Base-by-base conservation (phyloP, 129 eudicot genomes). In the Tanacetum coccineum region DNA sequence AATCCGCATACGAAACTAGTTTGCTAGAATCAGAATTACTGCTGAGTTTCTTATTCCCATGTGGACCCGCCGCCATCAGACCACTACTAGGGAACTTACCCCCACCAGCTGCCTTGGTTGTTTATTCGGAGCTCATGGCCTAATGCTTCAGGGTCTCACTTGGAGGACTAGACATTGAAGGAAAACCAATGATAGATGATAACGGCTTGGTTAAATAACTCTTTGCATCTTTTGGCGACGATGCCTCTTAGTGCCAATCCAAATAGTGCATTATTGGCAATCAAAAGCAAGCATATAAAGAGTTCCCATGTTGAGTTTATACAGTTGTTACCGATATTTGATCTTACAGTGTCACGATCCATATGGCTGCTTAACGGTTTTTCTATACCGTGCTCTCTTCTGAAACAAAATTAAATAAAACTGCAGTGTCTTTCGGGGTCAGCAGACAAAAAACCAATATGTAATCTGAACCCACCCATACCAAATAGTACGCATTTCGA, bases 351-450 rank as follows among this genome's bases (percentile, higher is more conserved):
- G 61, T 83, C 85, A 0, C 88, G 75, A 82, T 92, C 96, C 81
- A 88, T 55, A 72, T 92, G 98, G 46, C 74, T 91, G 57, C n/a
- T 80, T 80, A 59, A 92, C 76, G 14, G 84, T 73, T 64, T 80
- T 84, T 75, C 86, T 84, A 74, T 92, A 92, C 53, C 91, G 74
- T 51, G 95, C 95, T 76, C 96, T 80, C 75, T 92, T 92, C 98
- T 76, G 59, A 40, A 71, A 4, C 47, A 14, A 1, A 21, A 52
- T 15, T 8, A 56, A 59, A 53, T 15, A 18, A 30, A 26, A 42
- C 47, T 9, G 44, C 6, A 28, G 20, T 55, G 52, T 36, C 44
- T 14, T 46, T 70, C 42, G 21, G 20, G 48, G 51, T 26, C 26
- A 62, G 26, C 68, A 30, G 36, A 26, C 6, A 28, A 30, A 18